Conservation (phyloP, 176 grass and related monocot species). For the Dendrocalamus sinicus region DNA sequence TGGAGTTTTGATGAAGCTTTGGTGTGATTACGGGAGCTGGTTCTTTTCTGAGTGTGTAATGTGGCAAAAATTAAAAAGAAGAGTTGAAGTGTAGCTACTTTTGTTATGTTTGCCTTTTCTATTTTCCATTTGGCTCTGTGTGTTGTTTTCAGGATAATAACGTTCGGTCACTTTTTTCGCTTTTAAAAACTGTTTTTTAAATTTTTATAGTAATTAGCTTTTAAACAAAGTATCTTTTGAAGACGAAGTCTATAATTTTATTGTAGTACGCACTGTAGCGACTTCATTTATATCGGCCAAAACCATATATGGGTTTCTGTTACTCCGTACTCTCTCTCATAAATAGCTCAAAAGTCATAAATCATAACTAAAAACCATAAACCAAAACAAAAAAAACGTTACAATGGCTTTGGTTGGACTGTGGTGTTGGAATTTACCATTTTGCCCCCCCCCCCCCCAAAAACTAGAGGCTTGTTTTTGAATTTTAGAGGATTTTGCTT, state of each 20-base stretch:
- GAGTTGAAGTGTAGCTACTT: conserved; percentile 22
- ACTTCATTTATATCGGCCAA: too few relatives aligned
- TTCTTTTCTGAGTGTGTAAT: background rate
- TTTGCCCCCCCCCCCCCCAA: conserved; percentile 24
- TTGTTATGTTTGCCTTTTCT: background rate
- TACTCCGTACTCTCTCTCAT: too few relatives aligned
- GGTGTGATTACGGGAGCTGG: conserved; percentile 21
- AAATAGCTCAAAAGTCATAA: too few relatives aligned
- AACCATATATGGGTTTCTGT: too few relatives aligned
- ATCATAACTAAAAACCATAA: too few relatives aligned
- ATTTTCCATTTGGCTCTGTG: conserved; percentile 1
- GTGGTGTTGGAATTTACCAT: background rate
- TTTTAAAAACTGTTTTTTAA: too few relatives aligned
- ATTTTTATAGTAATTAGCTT: too few relatives aligned
- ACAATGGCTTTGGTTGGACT: conserved; percentile 40
- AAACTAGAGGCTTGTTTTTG: background rate
- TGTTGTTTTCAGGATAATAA: conserved; percentile 8
- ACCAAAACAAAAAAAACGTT: too few relatives aligned
- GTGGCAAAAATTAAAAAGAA: background rate
- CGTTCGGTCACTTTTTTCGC: too few relatives aligned
- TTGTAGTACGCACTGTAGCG: too few relatives aligned
- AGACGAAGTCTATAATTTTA: too few relatives aligned
- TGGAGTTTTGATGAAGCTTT: conserved; percentile 10
- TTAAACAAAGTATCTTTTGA: too few relatives aligned
- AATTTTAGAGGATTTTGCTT: conserved; percentile 35